phyloP scores from a whole-genome alignment of 139 green algal species.

The Chlorella vulgaris region DNA sequence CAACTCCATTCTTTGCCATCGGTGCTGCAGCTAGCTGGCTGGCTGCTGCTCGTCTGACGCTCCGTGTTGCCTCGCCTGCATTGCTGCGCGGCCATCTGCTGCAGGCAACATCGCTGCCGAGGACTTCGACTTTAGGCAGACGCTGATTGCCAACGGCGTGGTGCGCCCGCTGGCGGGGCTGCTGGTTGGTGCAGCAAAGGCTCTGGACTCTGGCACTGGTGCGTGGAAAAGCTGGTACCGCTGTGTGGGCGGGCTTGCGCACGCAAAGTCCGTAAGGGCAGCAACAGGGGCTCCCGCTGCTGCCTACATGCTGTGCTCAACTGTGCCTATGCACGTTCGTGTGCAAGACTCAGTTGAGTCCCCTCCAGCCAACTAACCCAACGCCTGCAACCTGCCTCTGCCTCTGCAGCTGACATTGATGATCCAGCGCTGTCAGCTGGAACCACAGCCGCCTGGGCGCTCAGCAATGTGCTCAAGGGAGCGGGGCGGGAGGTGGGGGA shows the following conservation, averaged over 20 bases:
- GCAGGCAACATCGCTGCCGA: constrained; percentile 54
- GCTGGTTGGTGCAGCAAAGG: constrained; percentile 18
- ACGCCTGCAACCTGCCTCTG: not conserved
- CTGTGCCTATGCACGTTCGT: too few relatives aligned
- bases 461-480: constrained; percentile 46
- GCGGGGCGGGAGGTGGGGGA: constrained; percentile 28
- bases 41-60: too few relatives aligned
- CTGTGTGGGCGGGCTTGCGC: not conserved
- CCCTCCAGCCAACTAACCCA: too few relatives aligned
- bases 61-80: too few relatives aligned
- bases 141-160: constrained; percentile 50
- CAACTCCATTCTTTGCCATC: too few relatives aligned
- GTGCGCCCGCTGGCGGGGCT: constrained; percentile 37
- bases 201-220: constrained; percentile 2
- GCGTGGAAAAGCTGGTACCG: not conserved
- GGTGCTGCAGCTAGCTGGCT: too few relatives aligned
- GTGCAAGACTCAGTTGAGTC: too few relatives aligned
- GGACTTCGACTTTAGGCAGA: constrained; percentile 40
- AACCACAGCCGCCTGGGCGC: constrained; percentile 56
- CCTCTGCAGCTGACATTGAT: constrained; percentile 12
- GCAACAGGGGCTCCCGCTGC: too few relatives aligned
- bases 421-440: constrained; percentile 30
- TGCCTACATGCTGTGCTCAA: too few relatives aligned
- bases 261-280: too few relatives aligned
- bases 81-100: too few relatives aligned